Percentiles rank a stretch among this genome's conserved stretches.
Conservation (phyloP, 2,329 filamentous ascomycete genomes). For the Orbilia brochopaga region DNA sequence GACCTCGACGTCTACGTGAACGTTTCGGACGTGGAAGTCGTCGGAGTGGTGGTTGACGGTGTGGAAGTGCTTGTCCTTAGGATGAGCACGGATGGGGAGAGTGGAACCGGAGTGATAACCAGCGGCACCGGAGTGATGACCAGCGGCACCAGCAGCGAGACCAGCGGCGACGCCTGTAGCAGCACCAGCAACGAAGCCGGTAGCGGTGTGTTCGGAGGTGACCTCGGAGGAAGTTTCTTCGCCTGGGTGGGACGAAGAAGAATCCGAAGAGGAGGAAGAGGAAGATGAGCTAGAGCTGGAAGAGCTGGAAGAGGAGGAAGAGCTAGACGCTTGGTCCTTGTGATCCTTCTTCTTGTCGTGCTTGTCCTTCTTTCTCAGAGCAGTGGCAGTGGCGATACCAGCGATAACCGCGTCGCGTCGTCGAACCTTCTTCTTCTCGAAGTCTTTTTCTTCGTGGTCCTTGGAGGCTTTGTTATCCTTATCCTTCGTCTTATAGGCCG, state of each 20-base stretch:
- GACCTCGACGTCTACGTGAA: conserved; percentile 54
- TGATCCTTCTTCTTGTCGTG: conserved; percentile 56
- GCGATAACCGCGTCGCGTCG: conserved; percentile 79
- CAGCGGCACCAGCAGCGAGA: conserved; percentile 21
- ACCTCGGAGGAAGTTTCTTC: conserved; percentile 51
- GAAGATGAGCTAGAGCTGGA: conserved; percentile 37
- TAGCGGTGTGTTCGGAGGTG: conserved; percentile 52
- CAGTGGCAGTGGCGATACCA: conserved; percentile 56
- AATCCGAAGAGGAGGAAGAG: conserved; percentile 49
- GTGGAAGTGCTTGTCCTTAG: conserved; percentile 45
- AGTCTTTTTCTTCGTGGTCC: conserved; percentile 64
- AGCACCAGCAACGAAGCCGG: conserved; percentile 35
- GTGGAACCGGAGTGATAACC: too few relatives aligned
- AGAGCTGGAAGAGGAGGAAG: conserved; percentile 23
- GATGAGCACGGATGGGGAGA: conserved; percentile 39
- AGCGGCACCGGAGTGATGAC: conserved; percentile 16
- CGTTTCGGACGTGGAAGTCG: conserved; percentile 54
- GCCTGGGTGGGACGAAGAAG: conserved; percentile 46
- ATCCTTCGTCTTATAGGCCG: conserved; percentile 76
- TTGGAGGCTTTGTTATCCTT: conserved; percentile 61
- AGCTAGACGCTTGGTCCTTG: conserved; percentile 54
- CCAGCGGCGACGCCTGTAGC: conserved; percentile 38
- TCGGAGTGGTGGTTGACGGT: conserved; percentile 51
- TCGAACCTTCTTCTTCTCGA: conserved; percentile 79
- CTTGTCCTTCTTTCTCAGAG: conserved; percentile 59